Percentiles rank a stretch among this genome's conserved stretches.
phyloP scores from a whole-genome alignment of 2,329 filamentous ascomycete genomes.

The Pseudopithomyces chartarum region DNA sequence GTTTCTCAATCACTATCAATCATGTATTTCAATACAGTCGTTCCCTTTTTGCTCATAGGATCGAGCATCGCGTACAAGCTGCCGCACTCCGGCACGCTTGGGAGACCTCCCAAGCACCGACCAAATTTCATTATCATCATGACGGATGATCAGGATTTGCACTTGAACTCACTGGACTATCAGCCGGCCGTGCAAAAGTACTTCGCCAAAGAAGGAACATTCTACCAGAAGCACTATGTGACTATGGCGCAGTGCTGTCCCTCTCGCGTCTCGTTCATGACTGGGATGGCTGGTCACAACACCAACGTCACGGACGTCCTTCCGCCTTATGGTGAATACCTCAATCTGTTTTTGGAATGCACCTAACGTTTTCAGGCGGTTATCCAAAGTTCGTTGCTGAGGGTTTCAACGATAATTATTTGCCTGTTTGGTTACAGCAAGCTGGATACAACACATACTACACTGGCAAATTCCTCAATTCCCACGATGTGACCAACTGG shows the following conservation, averaged over 20 bases:
- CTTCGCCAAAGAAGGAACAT: conserved; percentile 61
- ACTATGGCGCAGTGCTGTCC: conserved; percentile 71
- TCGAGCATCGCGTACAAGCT: no score
- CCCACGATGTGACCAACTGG: conserved; percentile 66
- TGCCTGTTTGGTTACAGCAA: conserved; percentile 72
- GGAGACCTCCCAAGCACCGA: no score
- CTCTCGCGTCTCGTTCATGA: conserved; percentile 66
- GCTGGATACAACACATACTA: conserved; percentile 75
- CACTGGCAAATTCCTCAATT: conserved; percentile 74
- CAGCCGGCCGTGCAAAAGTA: conserved; percentile 63
- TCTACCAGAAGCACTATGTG: conserved; percentile 65
- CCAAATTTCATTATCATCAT: conserved; percentile 68
- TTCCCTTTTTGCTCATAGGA: no score
- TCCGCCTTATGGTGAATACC: conserved; percentile 54
- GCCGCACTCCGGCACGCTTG: no score
- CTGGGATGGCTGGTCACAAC: conserved; percentile 68
- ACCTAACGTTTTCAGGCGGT: conserved; percentile 49
- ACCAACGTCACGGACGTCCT: conserved; percentile 67
- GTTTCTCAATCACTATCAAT: no score
- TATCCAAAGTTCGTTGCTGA: conserved; percentile 70
- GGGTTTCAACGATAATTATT: conserved; percentile 69
- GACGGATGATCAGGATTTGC: conserved; percentile 68
- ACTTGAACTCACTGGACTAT: conserved; percentile 59
- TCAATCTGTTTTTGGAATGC: conserved; percentile 12
- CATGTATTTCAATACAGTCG: no score